Percentiles rank a stretch among this genome's conserved stretches.
Evolutionary conservation across 1,284 basidiomycete genomes (phyloP).

Genomic region (Cryptococcus neoformans): DNA sequence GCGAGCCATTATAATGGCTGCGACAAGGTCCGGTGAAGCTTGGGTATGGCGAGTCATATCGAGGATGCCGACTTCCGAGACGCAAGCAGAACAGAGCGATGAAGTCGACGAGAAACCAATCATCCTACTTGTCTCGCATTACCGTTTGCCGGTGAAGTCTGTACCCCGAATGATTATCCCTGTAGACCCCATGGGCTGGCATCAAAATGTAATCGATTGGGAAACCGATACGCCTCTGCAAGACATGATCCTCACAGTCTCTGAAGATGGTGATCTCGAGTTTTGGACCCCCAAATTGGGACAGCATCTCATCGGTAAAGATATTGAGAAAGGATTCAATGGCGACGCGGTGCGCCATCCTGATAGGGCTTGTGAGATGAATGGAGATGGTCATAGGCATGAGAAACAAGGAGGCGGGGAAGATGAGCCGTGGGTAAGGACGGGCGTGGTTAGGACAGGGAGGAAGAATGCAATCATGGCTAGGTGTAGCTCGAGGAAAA

Average conservation of each 20-base stretch:
- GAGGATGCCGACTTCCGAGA: conserved; percentile 3
- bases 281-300: conserved; percentile 71
- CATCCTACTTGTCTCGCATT: conserved; percentile 35
- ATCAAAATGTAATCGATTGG: conserved; percentile 51
- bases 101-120: conserved; percentile 21
- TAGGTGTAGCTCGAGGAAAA: conserved; percentile 82
- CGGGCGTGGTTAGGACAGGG: conserved; percentile 69
- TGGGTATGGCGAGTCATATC: conserved; percentile 47
- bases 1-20: conserved; percentile 43
- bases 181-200: conserved; percentile 90
- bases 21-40: conserved; percentile 30
- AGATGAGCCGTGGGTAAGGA: conserved; percentile 46
- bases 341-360: not conserved
- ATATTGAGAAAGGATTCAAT: not conserved
- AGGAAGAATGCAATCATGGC: conserved; percentile 63
- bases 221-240: conserved; percentile 48
- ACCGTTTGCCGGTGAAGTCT: conserved; percentile 28
- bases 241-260: conserved; percentile 74
- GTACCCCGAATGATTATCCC: conserved; percentile 53
- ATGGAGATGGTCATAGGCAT: conserved; percentile 1
- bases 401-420: not conserved
- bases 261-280: conserved; percentile 65
- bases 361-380: conserved; percentile 9
- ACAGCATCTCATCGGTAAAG: conserved; percentile 25
- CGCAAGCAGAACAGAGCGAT: not conserved